Percentiles rank a stretch among this genome's conserved stretches.
These are phyloP conservation scores for Cryptococcus maquisensis DNA, from an alignment of 1,284 basidiomycete genomes.

Conservation along the genomic window DNA sequence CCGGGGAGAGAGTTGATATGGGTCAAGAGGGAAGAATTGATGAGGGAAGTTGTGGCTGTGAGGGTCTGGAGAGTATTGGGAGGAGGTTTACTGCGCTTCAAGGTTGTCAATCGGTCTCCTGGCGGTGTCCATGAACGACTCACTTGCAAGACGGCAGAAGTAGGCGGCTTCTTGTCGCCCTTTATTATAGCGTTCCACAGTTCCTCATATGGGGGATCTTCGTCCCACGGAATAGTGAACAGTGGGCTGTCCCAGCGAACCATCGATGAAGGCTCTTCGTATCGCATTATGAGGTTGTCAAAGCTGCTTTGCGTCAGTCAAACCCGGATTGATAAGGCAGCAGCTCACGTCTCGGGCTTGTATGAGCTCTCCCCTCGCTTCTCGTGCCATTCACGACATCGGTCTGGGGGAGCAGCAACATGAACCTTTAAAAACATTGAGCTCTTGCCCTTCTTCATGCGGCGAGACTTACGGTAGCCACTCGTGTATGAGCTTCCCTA, in stretches of 20 bases:
- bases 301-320: slow-evolving; percentile 56
- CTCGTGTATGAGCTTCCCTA: slow-evolving; percentile 75
- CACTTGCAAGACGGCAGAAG: slow-evolving; percentile 76
- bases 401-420: slow-evolving; percentile 71
- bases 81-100: slow-evolving; percentile 68
- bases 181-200: slow-evolving; percentile 79
- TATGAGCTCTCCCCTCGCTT: slow-evolving; percentile 54
- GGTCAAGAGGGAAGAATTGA: slow-evolving; percentile 66
- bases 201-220: slow-evolving; percentile 61
- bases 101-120: not conserved
- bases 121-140: slow-evolving; percentile 26
- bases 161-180: slow-evolving; percentile 78
- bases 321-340: not conserved
- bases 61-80: slow-evolving; percentile 73
- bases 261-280: slow-evolving; percentile 95
- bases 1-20: slow-evolving; percentile 54
- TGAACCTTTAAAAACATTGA: slow-evolving; percentile 45
- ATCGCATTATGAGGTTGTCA: slow-evolving; percentile 82
- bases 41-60: slow-evolving; percentile 63
- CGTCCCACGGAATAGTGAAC: slow-evolving; percentile 72
- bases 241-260: slow-evolving; percentile 95
- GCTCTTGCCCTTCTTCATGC: not conserved
- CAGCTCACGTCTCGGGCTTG: slow-evolving; percentile 65
- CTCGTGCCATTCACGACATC: slow-evolving; percentile 72
- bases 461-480: slow-evolving; percentile 69